These are phyloP conservation scores for Ophiobolus disseminans DNA, from an alignment of 2,329 filamentous ascomycete genomes.

Conservation along the genomic window DNA sequence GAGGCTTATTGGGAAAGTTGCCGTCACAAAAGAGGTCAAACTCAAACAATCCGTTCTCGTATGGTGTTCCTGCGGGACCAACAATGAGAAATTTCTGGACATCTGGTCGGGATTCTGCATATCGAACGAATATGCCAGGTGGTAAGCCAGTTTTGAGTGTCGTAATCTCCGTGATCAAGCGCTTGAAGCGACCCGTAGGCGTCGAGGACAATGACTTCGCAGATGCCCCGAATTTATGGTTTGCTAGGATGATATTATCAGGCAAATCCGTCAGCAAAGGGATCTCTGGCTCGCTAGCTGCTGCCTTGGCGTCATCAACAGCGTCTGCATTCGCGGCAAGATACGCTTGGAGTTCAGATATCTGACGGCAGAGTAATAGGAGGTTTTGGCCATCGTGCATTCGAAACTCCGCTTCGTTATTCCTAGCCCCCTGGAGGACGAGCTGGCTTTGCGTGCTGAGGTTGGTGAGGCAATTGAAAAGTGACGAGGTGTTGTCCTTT, in stretches of 20 bases:
- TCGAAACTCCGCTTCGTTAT: conserved; percentile 22
- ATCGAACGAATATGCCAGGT: conserved; percentile 59
- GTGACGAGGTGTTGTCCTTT: conserved; percentile 24
- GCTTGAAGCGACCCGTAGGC: conserved; percentile 55
- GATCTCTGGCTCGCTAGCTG: conserved; percentile 1
- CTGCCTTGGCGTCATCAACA: conserved; percentile 5
- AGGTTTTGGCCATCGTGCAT: conserved; percentile 37
- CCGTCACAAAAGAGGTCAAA: conserved; percentile 59
- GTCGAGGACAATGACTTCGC: conserved; percentile 18
- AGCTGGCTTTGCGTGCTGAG: conserved; percentile 31
- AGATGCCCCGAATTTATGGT: conserved; percentile 25
- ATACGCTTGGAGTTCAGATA: conserved; percentile 37
- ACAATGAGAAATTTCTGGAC: conserved; percentile 60
- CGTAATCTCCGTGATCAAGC: conserved; percentile 52
- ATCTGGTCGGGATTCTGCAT: conserved; percentile 56
- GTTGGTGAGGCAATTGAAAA: conserved; percentile 36
- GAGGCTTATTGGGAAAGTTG: conserved; percentile 54
- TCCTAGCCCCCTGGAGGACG: conserved; percentile 26
- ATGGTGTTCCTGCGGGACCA: conserved; percentile 60
- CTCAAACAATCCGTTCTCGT: conserved; percentile 63
- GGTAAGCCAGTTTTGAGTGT: conserved; percentile 57
- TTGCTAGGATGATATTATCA: conserved; percentile 48
- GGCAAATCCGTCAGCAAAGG: conserved; percentile 38
- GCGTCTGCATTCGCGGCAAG: conserved; percentile 15
- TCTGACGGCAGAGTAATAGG: conserved; percentile 43